phyloP scores from a whole-genome alignment of 2,329 filamentous ascomycete genomes.

The Alternaria consortialis region DNA sequence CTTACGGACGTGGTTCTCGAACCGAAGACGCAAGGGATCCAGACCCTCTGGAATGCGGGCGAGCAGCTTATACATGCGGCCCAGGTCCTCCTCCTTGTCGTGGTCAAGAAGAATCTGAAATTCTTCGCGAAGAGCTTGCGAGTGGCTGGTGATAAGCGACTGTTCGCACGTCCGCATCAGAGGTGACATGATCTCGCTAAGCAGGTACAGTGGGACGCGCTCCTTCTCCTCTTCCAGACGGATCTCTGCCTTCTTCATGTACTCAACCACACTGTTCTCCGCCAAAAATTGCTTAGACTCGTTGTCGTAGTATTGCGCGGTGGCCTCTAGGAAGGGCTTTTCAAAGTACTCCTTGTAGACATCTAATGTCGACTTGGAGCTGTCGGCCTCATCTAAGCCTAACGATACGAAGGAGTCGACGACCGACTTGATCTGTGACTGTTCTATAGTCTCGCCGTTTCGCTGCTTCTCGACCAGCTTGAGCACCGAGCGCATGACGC shows the following conservation, averaged over 20 bases:
- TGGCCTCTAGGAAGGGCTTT: conserved; percentile 86
- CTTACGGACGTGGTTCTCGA: conserved; percentile 91
- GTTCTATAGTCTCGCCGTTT: conserved; percentile 97
- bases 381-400: conserved; percentile 91
- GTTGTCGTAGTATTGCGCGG: conserved; percentile 83
- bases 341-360: conserved; percentile 95
- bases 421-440: conserved; percentile 94
- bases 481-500: conserved; percentile 94
- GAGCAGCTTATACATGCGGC: conserved; percentile 92
- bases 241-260: conserved; percentile 98
- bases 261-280: conserved; percentile 97
- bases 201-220: conserved; percentile 89
- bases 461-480: conserved; percentile 97
- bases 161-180: conserved; percentile 89
- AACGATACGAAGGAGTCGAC: conserved; percentile 95
- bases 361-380: conserved; percentile 91
- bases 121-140: conserved; percentile 85
- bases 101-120: conserved; percentile 95
- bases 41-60: conserved; percentile 89
- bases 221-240: conserved; percentile 93
- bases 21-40: conserved; percentile 84
- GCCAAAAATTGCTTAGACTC: conserved; percentile 95
- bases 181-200: conserved; percentile 84
- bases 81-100: conserved; percentile 93
- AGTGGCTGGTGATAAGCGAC: conserved; percentile 89